A percentile compares a stretch with the other conserved stretches of the same genome.
Evolutionary conservation across 2,329 filamentous ascomycete genomes (phyloP).

Genomic region (Lojkania enalia): DNA sequence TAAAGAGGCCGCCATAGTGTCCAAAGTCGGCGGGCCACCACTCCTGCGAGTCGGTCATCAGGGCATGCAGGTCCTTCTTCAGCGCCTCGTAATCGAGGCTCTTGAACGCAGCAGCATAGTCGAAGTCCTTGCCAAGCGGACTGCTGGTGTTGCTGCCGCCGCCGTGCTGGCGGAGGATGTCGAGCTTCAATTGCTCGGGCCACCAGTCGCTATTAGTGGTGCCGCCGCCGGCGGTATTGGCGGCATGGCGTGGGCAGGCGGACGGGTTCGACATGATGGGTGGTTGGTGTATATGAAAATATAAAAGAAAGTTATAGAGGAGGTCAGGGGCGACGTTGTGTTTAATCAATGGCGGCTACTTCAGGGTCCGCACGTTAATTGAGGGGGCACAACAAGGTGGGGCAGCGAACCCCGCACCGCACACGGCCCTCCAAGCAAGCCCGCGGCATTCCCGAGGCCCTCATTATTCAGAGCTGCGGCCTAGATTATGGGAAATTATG

Average conservation of each 20-base stretch:
- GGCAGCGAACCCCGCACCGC: too few species aligned
- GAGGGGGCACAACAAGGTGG: too few species aligned
- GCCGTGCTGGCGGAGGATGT: constrained; percentile 76
- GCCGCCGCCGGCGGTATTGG: constrained; percentile 59
- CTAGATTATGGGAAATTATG: too few species aligned
- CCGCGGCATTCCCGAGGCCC: too few species aligned
- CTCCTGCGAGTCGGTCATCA: constrained; percentile 79
- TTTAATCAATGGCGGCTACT: too few species aligned
- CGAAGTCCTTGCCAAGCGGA: constrained; percentile 67
- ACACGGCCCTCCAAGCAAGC: too few species aligned
- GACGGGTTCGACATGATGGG: too few species aligned
- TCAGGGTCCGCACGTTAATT: too few species aligned
- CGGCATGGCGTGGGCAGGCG: neutral
- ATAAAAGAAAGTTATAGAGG: too few species aligned
- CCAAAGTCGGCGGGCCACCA: constrained; percentile 84
- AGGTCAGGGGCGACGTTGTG: too few species aligned
- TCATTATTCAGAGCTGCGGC: too few species aligned
- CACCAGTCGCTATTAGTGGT: constrained; percentile 74
- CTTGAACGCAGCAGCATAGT: constrained; percentile 75
- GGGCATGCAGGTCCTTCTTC: constrained; percentile 71
- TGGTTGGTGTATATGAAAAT: too few species aligned
- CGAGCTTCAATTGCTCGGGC: constrained; percentile 68
- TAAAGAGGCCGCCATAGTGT: constrained; percentile 78
- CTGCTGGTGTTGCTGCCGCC: constrained; percentile 63
- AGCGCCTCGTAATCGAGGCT: constrained; percentile 69